phyloP scores from a whole-genome alignment of 805 yeast genomes.

The Wickerhamiella nectarea region DNA sequence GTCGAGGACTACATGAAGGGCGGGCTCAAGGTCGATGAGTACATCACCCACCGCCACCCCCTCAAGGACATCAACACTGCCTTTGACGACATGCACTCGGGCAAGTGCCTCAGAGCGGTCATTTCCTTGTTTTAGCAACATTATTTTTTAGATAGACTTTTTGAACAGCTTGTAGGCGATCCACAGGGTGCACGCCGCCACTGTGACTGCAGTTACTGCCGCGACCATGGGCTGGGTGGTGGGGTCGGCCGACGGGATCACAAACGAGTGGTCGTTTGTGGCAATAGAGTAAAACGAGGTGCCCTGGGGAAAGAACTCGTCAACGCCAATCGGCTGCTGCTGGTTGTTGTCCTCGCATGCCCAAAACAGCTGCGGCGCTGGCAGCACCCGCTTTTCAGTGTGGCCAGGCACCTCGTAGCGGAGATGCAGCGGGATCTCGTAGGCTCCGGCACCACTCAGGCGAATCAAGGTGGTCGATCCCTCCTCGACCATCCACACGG shows the following conservation, averaged over 20 bases:
- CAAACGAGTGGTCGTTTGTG: constrained; percentile 20
- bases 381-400: constrained; percentile 19
- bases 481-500: constrained; percentile 36
- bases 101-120: constrained; percentile 90
- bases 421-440: constrained; percentile 36
- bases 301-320: constrained; percentile 33
- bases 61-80: constrained; percentile 73
- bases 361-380: constrained; percentile 35
- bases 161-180: constrained; percentile 1
- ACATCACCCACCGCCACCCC: constrained; percentile 78
- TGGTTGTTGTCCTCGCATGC: constrained; percentile 36
- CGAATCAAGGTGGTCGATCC: constrained; percentile 35
- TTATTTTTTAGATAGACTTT: background rate
- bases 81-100: constrained; percentile 87
- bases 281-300: constrained; percentile 31
- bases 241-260: constrained; percentile 34
- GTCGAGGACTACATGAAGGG: constrained; percentile 78
- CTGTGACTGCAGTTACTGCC: background rate
- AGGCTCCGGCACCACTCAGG: constrained; percentile 14
- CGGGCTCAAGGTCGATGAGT: constrained; percentile 79
- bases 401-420: constrained; percentile 35
- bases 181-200: constrained; percentile 1
- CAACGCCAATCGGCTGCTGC: constrained; percentile 33
- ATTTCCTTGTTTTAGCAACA: constrained; percentile 14
- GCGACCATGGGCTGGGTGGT: constrained; percentile 17